A percentile compares a stretch with the other conserved stretches of the same genome.
These are phyloP conservation scores for Kodamaea kaohsiungensis DNA, from an alignment of 805 yeast species.

Conservation along the genomic window DNA sequence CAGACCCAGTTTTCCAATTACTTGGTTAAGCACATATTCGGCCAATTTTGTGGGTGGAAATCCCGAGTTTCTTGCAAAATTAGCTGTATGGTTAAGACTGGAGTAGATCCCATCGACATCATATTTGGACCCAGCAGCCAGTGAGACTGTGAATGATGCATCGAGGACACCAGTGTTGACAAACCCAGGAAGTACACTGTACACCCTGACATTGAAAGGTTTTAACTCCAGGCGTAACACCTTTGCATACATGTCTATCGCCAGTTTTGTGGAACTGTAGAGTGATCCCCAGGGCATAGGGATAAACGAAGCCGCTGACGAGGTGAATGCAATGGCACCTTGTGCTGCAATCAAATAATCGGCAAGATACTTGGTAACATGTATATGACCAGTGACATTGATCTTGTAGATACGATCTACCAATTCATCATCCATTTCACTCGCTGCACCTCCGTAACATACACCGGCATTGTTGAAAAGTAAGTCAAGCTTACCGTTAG, in stretches of 20 bases:
- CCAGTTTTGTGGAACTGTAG: slow-evolving; percentile 41
- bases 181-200: slow-evolving; percentile 41
- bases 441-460: slow-evolving; percentile 28
- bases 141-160: slow-evolving; percentile 1
- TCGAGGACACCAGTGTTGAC: slow-evolving; percentile 37
- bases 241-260: slow-evolving; percentile 38
- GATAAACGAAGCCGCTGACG: slow-evolving; percentile 31
- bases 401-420: slow-evolving; percentile 28
- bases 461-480: slow-evolving; percentile 47
- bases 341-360: slow-evolving; percentile 30
- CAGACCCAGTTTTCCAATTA: slow-evolving; percentile 19
- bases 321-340: slow-evolving; percentile 40
- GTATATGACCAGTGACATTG: slow-evolving; percentile 42
- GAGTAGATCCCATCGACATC: slow-evolving; percentile 24
- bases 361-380: slow-evolving; percentile 33
- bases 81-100: slow-evolving; percentile 18
- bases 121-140: slow-evolving; percentile 18
- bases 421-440: slow-evolving; percentile 29
- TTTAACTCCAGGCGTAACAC: slow-evolving; percentile 35
- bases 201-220: slow-evolving; percentile 40
- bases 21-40: slow-evolving; percentile 20
- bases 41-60: slow-evolving; percentile 28
- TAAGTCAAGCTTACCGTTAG: slow-evolving; percentile 35
- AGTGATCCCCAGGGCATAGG: slow-evolving; percentile 35
- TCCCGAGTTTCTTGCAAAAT: slow-evolving; percentile 23